These are phyloP conservation scores for Solanum tarapatanum DNA, from an alignment of 257 asterid genomes.

Conservation along the genomic window DNA sequence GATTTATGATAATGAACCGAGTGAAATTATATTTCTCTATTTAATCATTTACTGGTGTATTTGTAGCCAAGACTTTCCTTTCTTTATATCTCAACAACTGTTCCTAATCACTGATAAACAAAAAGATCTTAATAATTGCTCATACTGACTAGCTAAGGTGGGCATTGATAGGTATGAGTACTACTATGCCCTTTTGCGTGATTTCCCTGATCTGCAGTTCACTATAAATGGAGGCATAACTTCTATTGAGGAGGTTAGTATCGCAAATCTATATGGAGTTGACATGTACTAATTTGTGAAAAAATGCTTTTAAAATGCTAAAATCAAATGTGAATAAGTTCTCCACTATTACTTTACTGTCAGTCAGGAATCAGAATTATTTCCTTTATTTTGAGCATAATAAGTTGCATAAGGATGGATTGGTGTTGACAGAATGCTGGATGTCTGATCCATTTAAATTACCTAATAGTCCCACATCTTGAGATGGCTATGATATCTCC, in stretches of 20 bases:
- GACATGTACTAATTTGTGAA: neutral
- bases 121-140: neutral
- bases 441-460: neutral
- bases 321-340: neutral
- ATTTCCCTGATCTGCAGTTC: conserved; percentile 84
- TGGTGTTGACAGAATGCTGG: neutral
- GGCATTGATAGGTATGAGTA: conserved; percentile 59
- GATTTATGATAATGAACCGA: neutral
- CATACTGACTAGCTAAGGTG: neutral
- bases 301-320: neutral
- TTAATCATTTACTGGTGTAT: neutral
- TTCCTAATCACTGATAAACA: neutral
- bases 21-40: neutral
- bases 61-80: conserved; percentile 1
- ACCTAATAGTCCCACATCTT: neutral
- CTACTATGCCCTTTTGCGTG: conserved; percentile 92
- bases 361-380: neutral
- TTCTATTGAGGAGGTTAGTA: conserved; percentile 65
- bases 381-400: neutral
- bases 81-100: neutral
- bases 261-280: neutral
- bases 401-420: neutral
- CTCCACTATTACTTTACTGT: neutral
- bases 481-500: neutral
- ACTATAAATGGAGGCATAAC: conserved; percentile 95